phyloP scores from a whole-genome alignment of 2,329 filamentous ascomycete species.

The Elsinoe necatrix region DNA sequence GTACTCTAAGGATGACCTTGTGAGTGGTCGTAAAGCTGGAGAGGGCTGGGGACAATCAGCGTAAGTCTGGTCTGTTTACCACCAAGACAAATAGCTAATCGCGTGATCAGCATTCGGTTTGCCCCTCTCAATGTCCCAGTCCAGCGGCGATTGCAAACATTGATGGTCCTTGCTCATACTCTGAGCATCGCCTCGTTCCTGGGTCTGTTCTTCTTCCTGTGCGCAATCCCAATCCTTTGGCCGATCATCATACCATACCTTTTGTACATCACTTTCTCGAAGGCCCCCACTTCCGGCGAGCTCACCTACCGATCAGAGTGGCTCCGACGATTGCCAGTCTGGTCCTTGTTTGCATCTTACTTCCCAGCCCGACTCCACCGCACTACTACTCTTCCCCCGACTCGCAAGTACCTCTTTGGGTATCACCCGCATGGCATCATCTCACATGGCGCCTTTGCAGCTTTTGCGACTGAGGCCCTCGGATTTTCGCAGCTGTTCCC shows the following conservation, averaged over 20 bases:
- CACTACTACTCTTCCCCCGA: constrained; percentile 67
- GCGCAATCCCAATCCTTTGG: constrained; percentile 87
- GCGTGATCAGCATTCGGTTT: constrained; percentile 58
- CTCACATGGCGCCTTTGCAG: constrained; percentile 86
- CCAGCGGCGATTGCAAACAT: constrained; percentile 43
- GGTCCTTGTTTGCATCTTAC: constrained; percentile 89
- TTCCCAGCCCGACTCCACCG: constrained; percentile 86
- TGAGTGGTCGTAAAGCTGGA: constrained; percentile 46
- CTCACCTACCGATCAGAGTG: constrained; percentile 67
- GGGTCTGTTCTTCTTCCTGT: constrained; percentile 80
- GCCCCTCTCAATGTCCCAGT: constrained; percentile 68
- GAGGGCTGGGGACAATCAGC: constrained; percentile 44
- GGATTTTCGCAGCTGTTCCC: constrained; percentile 84
- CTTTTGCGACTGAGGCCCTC: constrained; percentile 82
- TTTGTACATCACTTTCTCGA: constrained; percentile 73
- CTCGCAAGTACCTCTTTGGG: constrained; percentile 89
- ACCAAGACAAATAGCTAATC: constrained; percentile 1
- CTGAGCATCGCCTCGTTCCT: constrained; percentile 45
- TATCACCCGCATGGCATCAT: constrained; percentile 98
- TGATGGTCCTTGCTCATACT: constrained; percentile 43
- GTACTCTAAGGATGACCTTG: constrained; percentile 35
- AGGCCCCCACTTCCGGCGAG: constrained; percentile 64
- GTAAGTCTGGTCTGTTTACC: constrained; percentile 28
- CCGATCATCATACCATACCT: constrained; percentile 69
- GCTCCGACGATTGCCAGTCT: constrained; percentile 64